Percentiles rank a stretch among this genome's conserved stretches.
phyloP scores from a whole-genome alignment of 2,329 filamentous ascomycete genomes.

The Pestalotiopsis sp. region DNA sequence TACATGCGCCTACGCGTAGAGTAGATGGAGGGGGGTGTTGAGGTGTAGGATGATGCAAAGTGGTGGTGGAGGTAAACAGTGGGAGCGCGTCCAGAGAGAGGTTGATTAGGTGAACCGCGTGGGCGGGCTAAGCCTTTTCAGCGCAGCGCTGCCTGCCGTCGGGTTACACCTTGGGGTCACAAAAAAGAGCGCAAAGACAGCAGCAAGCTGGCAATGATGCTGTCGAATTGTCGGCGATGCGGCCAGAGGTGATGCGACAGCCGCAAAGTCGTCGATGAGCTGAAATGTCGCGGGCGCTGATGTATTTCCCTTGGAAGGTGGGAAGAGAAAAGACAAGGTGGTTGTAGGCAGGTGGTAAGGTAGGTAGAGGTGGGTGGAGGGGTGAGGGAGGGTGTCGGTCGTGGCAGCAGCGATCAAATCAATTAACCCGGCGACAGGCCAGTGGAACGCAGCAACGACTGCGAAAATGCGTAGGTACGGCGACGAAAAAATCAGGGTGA shows the following conservation, averaged over 20 bases:
- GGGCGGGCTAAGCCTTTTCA: not conserved
- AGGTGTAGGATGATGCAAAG: not conserved
- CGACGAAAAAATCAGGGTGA: slow-evolving; percentile 1
- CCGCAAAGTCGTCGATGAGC: not conserved
- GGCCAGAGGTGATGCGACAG: slow-evolving; percentile 6
- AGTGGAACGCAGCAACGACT: not conserved
- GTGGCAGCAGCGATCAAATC: not conserved
- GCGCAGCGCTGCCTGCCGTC: not conserved
- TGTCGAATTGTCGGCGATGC: not conserved
- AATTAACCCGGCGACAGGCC: not conserved
- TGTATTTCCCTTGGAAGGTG: not conserved
- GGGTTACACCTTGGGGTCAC: not conserved
- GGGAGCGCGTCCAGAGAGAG: slow-evolving; percentile 4
- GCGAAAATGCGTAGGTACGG: not conserved
- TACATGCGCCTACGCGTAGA: slow-evolving; percentile 2
- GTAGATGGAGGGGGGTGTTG: slow-evolving; percentile 1
- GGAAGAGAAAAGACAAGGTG: slow-evolving; percentile 1
- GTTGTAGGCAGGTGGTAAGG: slow-evolving; percentile 1
- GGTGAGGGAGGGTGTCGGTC: not conserved
- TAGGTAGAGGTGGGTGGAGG: not conserved
- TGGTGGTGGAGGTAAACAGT: slow-evolving; percentile 10
- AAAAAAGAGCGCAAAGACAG: slow-evolving; percentile 7
- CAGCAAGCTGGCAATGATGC: not conserved
- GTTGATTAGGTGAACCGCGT: slow-evolving; percentile 8
- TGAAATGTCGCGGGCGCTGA: not conserved